Percentiles rank a stretch among this genome's conserved stretches.
These are phyloP conservation scores for Elongisporangium undulatum DNA, from an alignment of 352 stramenopile species.

Conservation along the genomic window DNA sequence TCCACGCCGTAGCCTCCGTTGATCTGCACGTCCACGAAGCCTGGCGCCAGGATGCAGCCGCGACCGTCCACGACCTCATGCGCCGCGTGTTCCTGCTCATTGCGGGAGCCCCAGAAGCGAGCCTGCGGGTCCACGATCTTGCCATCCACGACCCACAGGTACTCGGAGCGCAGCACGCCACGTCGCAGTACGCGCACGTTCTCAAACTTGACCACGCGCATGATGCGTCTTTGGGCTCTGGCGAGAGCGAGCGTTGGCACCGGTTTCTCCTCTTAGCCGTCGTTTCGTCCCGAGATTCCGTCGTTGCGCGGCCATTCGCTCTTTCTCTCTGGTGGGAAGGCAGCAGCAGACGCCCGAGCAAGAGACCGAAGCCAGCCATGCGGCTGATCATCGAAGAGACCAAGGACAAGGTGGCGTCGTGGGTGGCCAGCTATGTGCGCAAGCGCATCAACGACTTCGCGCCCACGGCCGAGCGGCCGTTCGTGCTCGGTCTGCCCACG, in stretches of 20 bases:
- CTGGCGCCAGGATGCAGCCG: slow-evolving; percentile 66
- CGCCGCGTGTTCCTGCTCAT: slow-evolving; percentile 32
- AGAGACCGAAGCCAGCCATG: slow-evolving; percentile 28
- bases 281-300: background rate
- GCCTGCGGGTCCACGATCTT: slow-evolving; percentile 45
- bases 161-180: slow-evolving; percentile 24
- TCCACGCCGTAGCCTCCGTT: slow-evolving; percentile 87
- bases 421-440: slow-evolving; percentile 79
- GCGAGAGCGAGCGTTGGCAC: background rate
- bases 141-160: slow-evolving; percentile 51
- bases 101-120: slow-evolving; percentile 40
- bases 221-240: background rate
- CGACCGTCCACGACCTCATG: slow-evolving; percentile 58
- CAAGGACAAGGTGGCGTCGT: slow-evolving; percentile 51
- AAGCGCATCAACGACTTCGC: slow-evolving; percentile 78
- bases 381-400: slow-evolving; percentile 85
- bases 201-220: slow-evolving; percentile 39
- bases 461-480: slow-evolving; percentile 64
- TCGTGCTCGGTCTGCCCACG: slow-evolving; percentile 85
- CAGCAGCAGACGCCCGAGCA: background rate
- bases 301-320: slow-evolving; percentile 1
- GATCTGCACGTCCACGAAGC: slow-evolving; percentile 89
- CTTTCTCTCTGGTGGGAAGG: background rate
- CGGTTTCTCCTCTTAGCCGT: background rate
- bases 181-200: slow-evolving; percentile 58